These are phyloP conservation scores for Gonapodya prolifera DNA, from an alignment of 192 early-diverging fungal genomes.

Conservation along the genomic window DNA sequence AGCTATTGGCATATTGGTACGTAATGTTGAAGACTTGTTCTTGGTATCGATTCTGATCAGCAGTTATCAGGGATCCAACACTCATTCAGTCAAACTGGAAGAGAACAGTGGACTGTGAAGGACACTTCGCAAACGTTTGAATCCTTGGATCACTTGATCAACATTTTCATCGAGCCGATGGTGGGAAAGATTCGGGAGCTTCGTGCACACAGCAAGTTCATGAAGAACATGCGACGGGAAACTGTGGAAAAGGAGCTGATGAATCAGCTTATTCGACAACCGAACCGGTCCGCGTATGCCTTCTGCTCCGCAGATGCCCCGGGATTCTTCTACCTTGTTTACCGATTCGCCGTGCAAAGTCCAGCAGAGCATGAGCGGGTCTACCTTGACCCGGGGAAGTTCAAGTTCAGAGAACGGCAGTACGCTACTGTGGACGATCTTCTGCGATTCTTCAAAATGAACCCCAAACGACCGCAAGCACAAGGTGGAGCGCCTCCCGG, in stretches of 20 bases:
- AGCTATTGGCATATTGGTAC: conserved; percentile 78
- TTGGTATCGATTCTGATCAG: not conserved
- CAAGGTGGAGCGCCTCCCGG: too few relatives aligned
- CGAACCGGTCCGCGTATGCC: conserved; percentile 65
- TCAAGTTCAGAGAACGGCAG: conserved; percentile 50
- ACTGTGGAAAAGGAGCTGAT: conserved; percentile 45
- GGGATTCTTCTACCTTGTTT: conserved; percentile 63
- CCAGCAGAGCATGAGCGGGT: conserved; percentile 53
- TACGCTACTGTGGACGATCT: conserved; percentile 58
- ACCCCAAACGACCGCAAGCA: too few relatives aligned
- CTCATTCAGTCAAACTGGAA: conserved; percentile 57
- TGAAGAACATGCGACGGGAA: conserved; percentile 29
- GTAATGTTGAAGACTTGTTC: conserved; percentile 33
- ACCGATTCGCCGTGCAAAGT: conserved; percentile 56
- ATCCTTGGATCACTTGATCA: conserved; percentile 88
- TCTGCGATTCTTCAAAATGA: conserved; percentile 61
- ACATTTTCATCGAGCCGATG: conserved; percentile 78
- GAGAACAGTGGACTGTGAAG: conserved; percentile 55
- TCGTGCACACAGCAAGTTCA: conserved; percentile 65
- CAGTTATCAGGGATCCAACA: conserved; percentile 23
- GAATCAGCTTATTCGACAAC: conserved; percentile 37
- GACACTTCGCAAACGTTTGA: conserved; percentile 62
- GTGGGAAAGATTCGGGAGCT: conserved; percentile 53
- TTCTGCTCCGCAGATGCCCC: conserved; percentile 59
- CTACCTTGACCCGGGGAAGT: conserved; percentile 64